These are phyloP conservation scores for Triticum monococcum DNA, from an alignment of 176 grass and related monocot species.

Conservation along the genomic window DNA sequence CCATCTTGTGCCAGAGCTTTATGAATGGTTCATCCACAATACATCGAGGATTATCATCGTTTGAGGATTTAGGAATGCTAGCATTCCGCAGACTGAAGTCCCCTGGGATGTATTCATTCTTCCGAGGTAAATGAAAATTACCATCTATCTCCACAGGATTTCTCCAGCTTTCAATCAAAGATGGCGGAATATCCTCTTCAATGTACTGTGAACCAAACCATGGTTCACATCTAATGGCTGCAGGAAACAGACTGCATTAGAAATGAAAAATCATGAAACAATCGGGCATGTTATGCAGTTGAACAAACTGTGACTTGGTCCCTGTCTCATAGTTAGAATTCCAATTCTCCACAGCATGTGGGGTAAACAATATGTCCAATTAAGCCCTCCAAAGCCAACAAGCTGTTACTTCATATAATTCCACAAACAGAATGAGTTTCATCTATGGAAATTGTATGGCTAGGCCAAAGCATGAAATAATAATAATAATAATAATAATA, in stretches of 20 bases:
- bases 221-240: slow-evolving; percentile 76
- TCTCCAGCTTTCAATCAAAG: slow-evolving; percentile 74
- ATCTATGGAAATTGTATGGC: background rate
- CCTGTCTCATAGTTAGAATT: background rate
- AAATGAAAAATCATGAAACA: slow-evolving; percentile 18
- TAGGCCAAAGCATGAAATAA: slow-evolving; percentile 3
- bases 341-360: background rate
- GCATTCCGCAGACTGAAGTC: slow-evolving; percentile 69
- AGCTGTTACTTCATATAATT: slow-evolving; percentile 7
- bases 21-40: slow-evolving; percentile 78
- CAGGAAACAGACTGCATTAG: slow-evolving; percentile 37
- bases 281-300: slow-evolving; percentile 14
- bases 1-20: slow-evolving; percentile 95
- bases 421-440: slow-evolving; percentile 10
- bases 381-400: background rate
- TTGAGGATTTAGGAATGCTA: slow-evolving; percentile 40
- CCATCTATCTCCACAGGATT: slow-evolving; percentile 55
- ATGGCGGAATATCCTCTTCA: slow-evolving; percentile 77
- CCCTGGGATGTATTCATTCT: slow-evolving; percentile 85
- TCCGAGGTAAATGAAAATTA: slow-evolving; percentile 75
- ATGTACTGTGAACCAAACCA: slow-evolving; percentile 96
- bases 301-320: slow-evolving; percentile 7
- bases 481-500: too few species aligned
- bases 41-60: slow-evolving; percentile 55
- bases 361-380: slow-evolving; percentile 14